Evolutionary conservation across 225 moss, liverwort and hornwort species (phyloP).

Genomic region (Ulota crispa): DNA sequence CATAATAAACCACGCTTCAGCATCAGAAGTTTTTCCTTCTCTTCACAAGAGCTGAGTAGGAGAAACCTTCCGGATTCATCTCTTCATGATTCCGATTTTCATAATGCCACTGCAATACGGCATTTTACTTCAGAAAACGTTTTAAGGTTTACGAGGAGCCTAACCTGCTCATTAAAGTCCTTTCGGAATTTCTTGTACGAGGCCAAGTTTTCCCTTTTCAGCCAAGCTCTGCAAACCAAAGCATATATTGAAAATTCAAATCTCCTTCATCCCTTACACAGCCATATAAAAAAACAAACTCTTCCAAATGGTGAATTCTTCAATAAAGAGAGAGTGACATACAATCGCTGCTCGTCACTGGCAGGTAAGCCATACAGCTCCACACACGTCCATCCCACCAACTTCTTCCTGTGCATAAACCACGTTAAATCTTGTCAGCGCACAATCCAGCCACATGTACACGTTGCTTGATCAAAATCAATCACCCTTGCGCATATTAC

Average conservation of each 20-base stretch:
- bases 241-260: neutral
- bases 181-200: slow-evolving; percentile 70
- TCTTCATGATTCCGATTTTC: neutral
- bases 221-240: slow-evolving; percentile 71
- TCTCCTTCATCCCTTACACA: neutral
- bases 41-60: neutral
- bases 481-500: neutral
- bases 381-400: slow-evolving; percentile 87
- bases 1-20: neutral
- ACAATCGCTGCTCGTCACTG: slow-evolving; percentile 60
- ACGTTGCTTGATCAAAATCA: neutral
- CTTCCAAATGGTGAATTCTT: neutral
- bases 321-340: slow-evolving; percentile 16
- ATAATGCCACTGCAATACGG: neutral
- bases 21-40: neutral
- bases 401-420: slow-evolving; percentile 59
- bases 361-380: slow-evolving; percentile 65
- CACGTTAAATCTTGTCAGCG: neutral
- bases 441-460: neutral
- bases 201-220: slow-evolving; percentile 72
- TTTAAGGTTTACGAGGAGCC: slow-evolving; percentile 1
- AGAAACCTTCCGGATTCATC: neutral
- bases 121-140: neutral
- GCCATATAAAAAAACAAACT: neutral
- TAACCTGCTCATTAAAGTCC: slow-evolving; percentile 84